Conservation (phyloP, 1,284 basidiomycete species). For the Rhodotorula sp. region DNA sequence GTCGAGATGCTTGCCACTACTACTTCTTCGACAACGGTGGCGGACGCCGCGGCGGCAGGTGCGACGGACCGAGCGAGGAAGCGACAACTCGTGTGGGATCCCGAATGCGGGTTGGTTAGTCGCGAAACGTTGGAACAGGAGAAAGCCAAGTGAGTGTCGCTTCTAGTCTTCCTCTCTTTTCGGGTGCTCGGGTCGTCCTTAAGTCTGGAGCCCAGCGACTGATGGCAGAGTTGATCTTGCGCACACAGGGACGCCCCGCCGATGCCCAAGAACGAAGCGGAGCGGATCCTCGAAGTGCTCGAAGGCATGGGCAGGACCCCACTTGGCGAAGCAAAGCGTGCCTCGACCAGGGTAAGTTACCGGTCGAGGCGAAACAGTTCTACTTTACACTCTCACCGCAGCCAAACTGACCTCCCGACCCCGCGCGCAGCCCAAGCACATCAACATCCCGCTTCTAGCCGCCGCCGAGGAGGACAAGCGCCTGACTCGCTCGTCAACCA, state of each 20-base stretch:
- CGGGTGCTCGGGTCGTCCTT: no score
- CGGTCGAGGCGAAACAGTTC: background rate
- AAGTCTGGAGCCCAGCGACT: no score
- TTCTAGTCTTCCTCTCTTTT: no score
- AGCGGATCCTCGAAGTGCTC: slow-evolving; percentile 50
- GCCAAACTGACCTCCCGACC: background rate
- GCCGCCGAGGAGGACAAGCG: background rate
- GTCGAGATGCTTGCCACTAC: background rate
- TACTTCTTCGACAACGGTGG: no score
- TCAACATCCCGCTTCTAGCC: slow-evolving; percentile 19
- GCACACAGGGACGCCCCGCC: slow-evolving; percentile 36
- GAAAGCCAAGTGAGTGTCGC: slow-evolving; percentile 9
- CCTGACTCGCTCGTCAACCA: slow-evolving; percentile 8
- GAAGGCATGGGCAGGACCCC: slow-evolving; percentile 48
- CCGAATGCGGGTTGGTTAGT: slow-evolving; percentile 36
- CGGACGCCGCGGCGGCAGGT: background rate
- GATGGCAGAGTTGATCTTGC: no score
- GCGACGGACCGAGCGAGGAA: slow-evolving; percentile 35
- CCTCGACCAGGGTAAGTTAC: slow-evolving; percentile 8
- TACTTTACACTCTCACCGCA: rapidly evolving
- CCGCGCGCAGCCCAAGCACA: slow-evolving; percentile 21
- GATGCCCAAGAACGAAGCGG: slow-evolving; percentile 50
- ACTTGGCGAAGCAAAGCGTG: slow-evolving; percentile 41
- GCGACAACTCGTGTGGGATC: slow-evolving; percentile 43
- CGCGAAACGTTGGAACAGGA: slow-evolving; percentile 37